These are phyloP conservation scores for Gloeopeniophorella convolvens DNA, from an alignment of 768 basidiomycete genomes.

Conservation along the genomic window DNA sequence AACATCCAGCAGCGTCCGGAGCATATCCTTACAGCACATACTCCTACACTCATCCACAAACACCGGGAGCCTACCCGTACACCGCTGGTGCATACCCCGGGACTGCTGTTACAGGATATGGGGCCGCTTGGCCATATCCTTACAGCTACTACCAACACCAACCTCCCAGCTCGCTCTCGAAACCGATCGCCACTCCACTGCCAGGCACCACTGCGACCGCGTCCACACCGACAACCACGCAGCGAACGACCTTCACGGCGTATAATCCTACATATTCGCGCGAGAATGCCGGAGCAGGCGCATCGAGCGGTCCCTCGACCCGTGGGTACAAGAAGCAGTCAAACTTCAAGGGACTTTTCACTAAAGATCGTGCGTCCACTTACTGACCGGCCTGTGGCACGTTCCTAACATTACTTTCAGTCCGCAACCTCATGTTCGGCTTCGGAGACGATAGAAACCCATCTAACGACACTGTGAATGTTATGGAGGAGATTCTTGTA, in stretches of 20 bases:
- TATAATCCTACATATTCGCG: constrained; percentile 40
- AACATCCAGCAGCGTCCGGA: constrained; percentile 35
- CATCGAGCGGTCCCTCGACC: constrained; percentile 33
- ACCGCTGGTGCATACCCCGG: constrained; percentile 45
- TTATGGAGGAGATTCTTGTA: constrained; percentile 90
- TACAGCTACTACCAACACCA: constrained; percentile 46
- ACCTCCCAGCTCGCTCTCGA: constrained; percentile 9
- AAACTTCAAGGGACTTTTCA: constrained; percentile 67
- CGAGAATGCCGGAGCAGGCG: constrained; percentile 40
- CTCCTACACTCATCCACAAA: constrained; percentile 28
- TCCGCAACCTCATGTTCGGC: constrained; percentile 84
- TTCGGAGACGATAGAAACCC: constrained; percentile 91
- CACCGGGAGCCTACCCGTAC: constrained; percentile 46
- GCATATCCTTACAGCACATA: constrained; percentile 65
- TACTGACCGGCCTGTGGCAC: background rate
- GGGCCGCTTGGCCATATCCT: constrained; percentile 55
- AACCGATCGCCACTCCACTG: constrained; percentile 24
- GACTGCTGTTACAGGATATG: constrained; percentile 63
- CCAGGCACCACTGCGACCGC: constrained; percentile 17
- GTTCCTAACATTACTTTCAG: constrained; percentile 32
- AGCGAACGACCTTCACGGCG: constrained; percentile 27
- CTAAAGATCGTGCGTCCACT: constrained; percentile 64
- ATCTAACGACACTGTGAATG: constrained; percentile 78
- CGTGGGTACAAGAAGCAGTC: constrained; percentile 57
- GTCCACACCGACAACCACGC: constrained; percentile 18